Evolutionary conservation across 1,139 yeast species (phyloP).

Genomic region (Pichia sp.): DNA sequence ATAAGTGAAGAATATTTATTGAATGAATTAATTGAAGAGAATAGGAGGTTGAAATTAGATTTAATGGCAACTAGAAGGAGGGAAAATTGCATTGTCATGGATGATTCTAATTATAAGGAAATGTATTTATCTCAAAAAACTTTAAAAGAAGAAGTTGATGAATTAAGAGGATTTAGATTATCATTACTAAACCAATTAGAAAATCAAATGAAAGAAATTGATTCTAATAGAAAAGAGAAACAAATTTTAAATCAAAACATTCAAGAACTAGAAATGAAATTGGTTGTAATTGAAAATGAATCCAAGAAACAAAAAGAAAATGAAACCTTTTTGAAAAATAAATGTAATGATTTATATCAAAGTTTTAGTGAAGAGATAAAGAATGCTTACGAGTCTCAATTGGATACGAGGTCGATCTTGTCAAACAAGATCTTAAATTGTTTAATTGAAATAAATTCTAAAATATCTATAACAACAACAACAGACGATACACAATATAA

Average conservation of each 20-base stretch:
- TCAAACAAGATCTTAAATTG: constrained; percentile 4
- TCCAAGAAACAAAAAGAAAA: constrained; percentile 3
- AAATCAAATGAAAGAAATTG: constrained; percentile 21
- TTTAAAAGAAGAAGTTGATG: constrained; percentile 40
- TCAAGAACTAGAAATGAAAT: constrained; percentile 9
- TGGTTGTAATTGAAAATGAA: constrained; percentile 11
- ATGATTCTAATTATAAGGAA: constrained; percentile 50
- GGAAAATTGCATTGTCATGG: constrained; percentile 54
- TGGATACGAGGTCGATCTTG: background rate
- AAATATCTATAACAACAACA: background rate
- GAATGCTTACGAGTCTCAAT: constrained; percentile 1
- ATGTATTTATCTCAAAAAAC: constrained; percentile 41
- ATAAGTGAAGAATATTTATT: constrained; percentile 46
- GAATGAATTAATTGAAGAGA: constrained; percentile 45
- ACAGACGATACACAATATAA: background rate
- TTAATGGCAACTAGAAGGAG: constrained; percentile 54
- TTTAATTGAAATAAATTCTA: constrained; percentile 2
- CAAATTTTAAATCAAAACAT: constrained; percentile 6
- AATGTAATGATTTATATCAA: constrained; percentile 4
- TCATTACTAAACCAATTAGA: constrained; percentile 22
- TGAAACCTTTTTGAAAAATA: constrained; percentile 3
- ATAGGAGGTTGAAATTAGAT: constrained; percentile 55
- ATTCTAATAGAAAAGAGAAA: constrained; percentile 18
- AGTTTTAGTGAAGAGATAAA: background rate
- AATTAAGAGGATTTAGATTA: constrained; percentile 22